Evolutionary conservation across 2,329 filamentous ascomycete species (phyloP).

Genomic region (Tolypocladium amazonense): DNA sequence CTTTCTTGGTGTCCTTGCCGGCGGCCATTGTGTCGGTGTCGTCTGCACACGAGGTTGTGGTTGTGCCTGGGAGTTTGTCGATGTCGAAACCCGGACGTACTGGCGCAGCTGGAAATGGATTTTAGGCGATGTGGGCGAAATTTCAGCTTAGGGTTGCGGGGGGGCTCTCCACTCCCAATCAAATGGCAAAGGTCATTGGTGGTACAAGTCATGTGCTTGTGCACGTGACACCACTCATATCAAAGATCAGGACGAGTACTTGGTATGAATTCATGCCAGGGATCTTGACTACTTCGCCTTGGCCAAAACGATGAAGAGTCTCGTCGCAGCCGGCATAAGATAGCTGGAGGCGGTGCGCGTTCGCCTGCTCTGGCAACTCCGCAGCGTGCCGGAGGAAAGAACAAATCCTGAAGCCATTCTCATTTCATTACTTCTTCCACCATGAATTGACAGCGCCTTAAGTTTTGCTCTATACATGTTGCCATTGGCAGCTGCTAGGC

Average conservation of each 20-base stretch:
- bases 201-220: constrained; percentile 6
- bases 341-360: neutral
- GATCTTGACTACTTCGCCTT: neutral
- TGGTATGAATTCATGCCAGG: too few species aligned
- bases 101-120: neutral
- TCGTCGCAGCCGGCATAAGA: neutral
- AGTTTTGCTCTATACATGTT: neutral
- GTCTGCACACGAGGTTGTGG: constrained; percentile 1
- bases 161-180: neutral
- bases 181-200: constrained; percentile 4
- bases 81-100: constrained; percentile 2
- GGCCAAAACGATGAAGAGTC: neutral
- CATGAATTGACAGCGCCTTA: neutral
- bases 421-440: neutral
- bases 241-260: too few species aligned
- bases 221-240: neutral
- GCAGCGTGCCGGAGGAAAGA: too few species aligned
- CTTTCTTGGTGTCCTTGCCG: constrained; percentile 31
- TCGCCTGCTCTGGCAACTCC: neutral
- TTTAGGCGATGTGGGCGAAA: constrained; percentile 11
- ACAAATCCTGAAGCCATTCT: neutral
- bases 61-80: constrained; percentile 4
- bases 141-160: constrained; percentile 14
- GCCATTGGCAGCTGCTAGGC: neutral
- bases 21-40: constrained; percentile 24